Evolutionary conservation across 1,139 yeast species (phyloP), one percentile per base, ranked within the genome.

Genomic region (Yamadazyma taylorii): DNA sequence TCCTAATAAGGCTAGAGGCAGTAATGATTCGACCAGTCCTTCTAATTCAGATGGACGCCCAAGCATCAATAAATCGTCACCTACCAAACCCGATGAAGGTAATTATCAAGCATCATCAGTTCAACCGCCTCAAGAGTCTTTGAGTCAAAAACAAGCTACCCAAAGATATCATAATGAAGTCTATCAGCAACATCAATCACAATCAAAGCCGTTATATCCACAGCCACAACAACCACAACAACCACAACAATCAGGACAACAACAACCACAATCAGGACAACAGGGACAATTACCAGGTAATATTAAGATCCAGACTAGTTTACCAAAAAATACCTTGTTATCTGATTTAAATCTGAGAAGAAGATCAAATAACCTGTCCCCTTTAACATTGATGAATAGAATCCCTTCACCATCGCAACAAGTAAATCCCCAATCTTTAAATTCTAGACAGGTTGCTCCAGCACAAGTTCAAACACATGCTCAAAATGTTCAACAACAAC

Each of bases 101-200:
- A 13, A 9, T 13, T n/a, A n/a, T n/a, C n/a, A n/a, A n/a, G n/a
- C n/a, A n/a, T n/a, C n/a, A n/a, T n/a, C n/a, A n/a, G n/a, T n/a
- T n/a, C n/a, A 24, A 13, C 8, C 5, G 10, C 9, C 33, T 17
- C 16, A 19, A 10, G 17, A 9, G 4, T 24, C 24, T 11, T 12
- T 11, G 24, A 12, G 19, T n/a, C 27, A 33, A 17, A 25, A 17
- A 5, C 38, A 23, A 19, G 37, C 37, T n/a, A 35, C 41, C n/a
- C 35, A 42, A 24, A 41, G 31, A 21, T 49, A 47, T 26, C 53
- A 50, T 38, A 38, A 39, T 24, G 53, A 50, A 8, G 41, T 48
- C n/a, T 19, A 19, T 12, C 24, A 30, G 14, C 15, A 9, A 10
- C 30, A 5, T 5, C 29, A 24, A n/a, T 9, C 13, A 9, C 27